phyloP scores from a whole-genome alignment of 306 rosid genomes.

The Pterocarpus macrocarpus region DNA sequence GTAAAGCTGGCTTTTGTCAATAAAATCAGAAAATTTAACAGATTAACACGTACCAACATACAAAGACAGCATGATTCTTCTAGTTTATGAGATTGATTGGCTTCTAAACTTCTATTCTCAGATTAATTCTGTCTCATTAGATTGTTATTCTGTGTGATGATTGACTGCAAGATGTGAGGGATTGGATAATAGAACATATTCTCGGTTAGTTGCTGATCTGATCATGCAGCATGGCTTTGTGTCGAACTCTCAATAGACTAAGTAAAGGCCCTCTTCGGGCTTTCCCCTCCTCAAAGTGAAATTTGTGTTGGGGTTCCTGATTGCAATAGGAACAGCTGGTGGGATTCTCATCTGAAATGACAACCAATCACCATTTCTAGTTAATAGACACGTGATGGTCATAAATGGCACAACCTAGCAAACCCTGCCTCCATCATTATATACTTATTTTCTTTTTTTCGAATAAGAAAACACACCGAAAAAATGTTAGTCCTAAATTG shows the following conservation, averaged over 20 bases:
- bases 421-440: slow-evolving; percentile 27
- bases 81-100: slow-evolving; percentile 39
- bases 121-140: slow-evolving; percentile 20
- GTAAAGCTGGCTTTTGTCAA: slow-evolving; percentile 16
- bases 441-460: background rate
- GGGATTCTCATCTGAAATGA: slow-evolving; percentile 53
- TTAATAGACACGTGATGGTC: slow-evolving; percentile 35
- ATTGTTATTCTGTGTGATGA: slow-evolving; percentile 49
- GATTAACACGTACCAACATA: slow-evolving; percentile 51
- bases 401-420: slow-evolving; percentile 32
- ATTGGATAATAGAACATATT: slow-evolving; percentile 65
- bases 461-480: background rate
- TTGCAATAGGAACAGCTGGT: slow-evolving; percentile 39
- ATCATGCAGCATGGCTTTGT: slow-evolving; percentile 53
- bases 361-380: slow-evolving; percentile 37
- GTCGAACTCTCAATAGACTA: slow-evolving; percentile 37
- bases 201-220: slow-evolving; percentile 54
- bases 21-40: slow-evolving; percentile 32
- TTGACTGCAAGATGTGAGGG: slow-evolving; percentile 20
- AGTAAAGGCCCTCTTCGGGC: background rate
- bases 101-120: slow-evolving; percentile 39
- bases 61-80: slow-evolving; percentile 43
- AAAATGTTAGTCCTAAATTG: no score
- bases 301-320: slow-evolving; percentile 29
- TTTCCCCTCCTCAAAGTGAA: background rate